These are phyloP conservation scores for Pseudomicrostroma phylloplanum DNA, from an alignment of 1,284 basidiomycete species.

Conservation along the genomic window DNA sequence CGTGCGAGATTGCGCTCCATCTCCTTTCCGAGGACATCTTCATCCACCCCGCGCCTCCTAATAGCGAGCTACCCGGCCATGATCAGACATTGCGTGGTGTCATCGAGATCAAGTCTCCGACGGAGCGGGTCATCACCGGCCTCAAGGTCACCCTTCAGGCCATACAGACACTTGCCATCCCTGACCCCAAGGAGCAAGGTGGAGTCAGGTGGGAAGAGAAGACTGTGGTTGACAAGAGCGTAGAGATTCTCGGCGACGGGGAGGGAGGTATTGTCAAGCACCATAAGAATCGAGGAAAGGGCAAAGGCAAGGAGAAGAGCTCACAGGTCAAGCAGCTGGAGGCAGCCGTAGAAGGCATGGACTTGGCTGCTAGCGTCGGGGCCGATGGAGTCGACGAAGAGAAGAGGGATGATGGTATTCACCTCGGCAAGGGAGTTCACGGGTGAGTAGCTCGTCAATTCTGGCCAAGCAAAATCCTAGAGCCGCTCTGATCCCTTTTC, in stretches of 20 bases:
- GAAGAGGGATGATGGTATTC: conserved; percentile 19
- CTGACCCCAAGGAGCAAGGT: conserved; percentile 20
- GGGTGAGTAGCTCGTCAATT: conserved; percentile 15
- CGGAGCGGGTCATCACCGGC: conserved; percentile 38
- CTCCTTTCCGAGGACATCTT: conserved; percentile 45
- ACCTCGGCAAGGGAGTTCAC: conserved; percentile 41
- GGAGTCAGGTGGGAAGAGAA: conserved; percentile 41
- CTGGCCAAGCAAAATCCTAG: not conserved
- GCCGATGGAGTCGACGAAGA: not conserved
- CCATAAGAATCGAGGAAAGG: conserved; percentile 21
- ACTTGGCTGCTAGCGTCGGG: not conserved
- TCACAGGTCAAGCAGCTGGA: conserved; percentile 9
- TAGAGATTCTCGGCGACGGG: conserved; percentile 36
- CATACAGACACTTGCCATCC: conserved; percentile 42
- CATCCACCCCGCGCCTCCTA: conserved; percentile 34
- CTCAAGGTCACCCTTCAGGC: conserved; percentile 35
- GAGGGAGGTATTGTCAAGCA: conserved; percentile 16
- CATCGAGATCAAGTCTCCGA: conserved; percentile 44
- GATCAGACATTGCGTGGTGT: conserved; percentile 47
- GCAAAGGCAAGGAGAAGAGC: conserved; percentile 22
- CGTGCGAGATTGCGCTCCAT: conserved; percentile 45
- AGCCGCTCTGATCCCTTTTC: too few relatives aligned
- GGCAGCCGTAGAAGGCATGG: not conserved
- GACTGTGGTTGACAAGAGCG: conserved; percentile 39
- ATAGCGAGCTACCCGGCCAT: conserved; percentile 32